A percentile compares a stretch with the other conserved stretches of the same genome.
Conservation (phyloP, 2,329 filamentous ascomycete genomes). For the Botrytis porri region DNA sequence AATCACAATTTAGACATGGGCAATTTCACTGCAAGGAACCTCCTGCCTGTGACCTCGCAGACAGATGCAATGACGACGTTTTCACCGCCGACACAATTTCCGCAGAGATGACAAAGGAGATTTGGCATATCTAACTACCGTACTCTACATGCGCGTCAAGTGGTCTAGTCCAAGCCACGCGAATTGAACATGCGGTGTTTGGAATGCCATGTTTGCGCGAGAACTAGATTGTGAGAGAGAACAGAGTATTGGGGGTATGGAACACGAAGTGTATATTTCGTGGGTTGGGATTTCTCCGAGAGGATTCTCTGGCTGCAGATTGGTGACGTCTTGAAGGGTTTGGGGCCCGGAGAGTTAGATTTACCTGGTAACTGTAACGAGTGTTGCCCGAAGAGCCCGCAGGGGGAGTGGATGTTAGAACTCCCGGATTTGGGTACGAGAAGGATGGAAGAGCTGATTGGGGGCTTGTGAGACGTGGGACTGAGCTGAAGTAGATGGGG, state of each 20-base stretch:
- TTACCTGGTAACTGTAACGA: background rate
- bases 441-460: background rate
- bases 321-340: background rate
- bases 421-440: background rate
- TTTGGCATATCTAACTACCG: background rate
- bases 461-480: background rate
- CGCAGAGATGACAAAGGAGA: background rate
- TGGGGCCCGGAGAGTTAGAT: background rate
- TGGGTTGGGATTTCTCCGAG: background rate
- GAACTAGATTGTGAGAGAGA: background rate
- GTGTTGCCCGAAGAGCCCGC: conserved; percentile 1
- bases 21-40: background rate
- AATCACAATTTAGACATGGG: background rate
- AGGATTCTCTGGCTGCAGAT: background rate
- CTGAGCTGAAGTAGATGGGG: background rate
- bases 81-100: background rate
- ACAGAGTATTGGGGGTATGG: background rate
- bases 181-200: background rate
- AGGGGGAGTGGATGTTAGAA: background rate
- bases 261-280: background rate
- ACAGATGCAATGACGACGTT: background rate
- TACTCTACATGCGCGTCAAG: background rate
- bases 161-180: background rate
- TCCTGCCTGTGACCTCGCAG: background rate
- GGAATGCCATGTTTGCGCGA: conserved; percentile 2